A percentile compares a stretch with the other conserved stretches of the same genome.
phyloP scores from a whole-genome alignment of 768 basidiomycete genomes.

The Rubroboletus satanas region DNA sequence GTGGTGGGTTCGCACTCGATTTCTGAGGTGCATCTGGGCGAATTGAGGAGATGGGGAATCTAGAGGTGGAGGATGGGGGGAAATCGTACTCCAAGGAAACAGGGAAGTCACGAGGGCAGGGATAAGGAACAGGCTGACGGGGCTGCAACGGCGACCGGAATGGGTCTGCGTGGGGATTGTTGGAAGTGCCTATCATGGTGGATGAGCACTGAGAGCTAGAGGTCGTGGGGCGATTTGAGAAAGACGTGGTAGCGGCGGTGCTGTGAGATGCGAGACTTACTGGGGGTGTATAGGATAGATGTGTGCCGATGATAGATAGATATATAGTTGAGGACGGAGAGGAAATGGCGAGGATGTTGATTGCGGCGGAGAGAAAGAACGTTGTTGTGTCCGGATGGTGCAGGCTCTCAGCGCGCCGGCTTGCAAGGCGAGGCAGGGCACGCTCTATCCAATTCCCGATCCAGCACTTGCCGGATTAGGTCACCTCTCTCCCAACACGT shows the following conservation, averaged over 20 bases:
- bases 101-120: slow-evolving; percentile 10
- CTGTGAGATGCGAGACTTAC: slow-evolving; percentile 2
- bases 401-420: slow-evolving; percentile 26
- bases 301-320: not conserved
- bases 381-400: slow-evolving; percentile 19
- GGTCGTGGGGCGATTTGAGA: slow-evolving; percentile 13
- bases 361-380: slow-evolving; percentile 12
- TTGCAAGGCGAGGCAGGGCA: slow-evolving; percentile 34
- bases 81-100: slow-evolving; percentile 23
- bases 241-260: not conserved
- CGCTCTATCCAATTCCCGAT: slow-evolving; percentile 30
- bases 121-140: slow-evolving; percentile 12
- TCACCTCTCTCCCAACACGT: slow-evolving; percentile 29
- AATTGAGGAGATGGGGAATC: slow-evolving; percentile 38
- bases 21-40: slow-evolving; percentile 31
- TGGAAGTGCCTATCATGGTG: slow-evolving; percentile 17
- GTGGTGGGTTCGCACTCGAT: slow-evolving; percentile 19
- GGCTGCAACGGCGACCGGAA: slow-evolving; percentile 17
- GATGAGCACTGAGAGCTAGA: slow-evolving; percentile 10
- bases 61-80: slow-evolving; percentile 18
- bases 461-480: slow-evolving; percentile 19
- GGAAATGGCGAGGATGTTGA: slow-evolving; percentile 1
- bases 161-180: not conserved
- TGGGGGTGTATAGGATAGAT: not conserved
- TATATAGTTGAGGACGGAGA: not conserved